Base-by-base conservation (phyloP, 768 basidiomycete genomes). In the Pulveroboletus sp. region DNA sequence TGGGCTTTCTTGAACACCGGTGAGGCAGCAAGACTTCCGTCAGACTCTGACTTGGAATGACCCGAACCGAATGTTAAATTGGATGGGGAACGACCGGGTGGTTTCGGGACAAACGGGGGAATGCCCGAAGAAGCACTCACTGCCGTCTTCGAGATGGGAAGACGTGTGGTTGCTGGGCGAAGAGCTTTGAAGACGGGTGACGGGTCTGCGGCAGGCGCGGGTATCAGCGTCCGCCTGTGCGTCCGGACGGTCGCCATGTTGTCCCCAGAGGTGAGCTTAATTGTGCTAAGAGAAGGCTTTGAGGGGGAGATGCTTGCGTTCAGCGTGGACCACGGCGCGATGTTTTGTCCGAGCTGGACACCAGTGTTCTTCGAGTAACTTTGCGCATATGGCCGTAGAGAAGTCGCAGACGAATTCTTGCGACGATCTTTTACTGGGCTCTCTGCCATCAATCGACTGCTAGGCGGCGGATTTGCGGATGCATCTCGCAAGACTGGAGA, bases 281-380 rank as follows among this genome's bases (percentile, higher is more conserved):
- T 56, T 3, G 60, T 55, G 12, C 47, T 40, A 13, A 58, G 59
- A 10, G 63, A 51, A 5, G 65, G 57, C 57, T 66, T 75, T 42
- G 68, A 64, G 11, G 73, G 74, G 1, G 75, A 73, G 4, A 72
- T 67, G 6, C 54, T 33, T 6, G 58, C 69, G 33, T 74, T 69
- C 6, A 83, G 64, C 7, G 71, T 70, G 0, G 78, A 69, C 84
- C 83, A 87, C 0, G 85, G 84, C 1, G 78, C 75, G 41, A 87
- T 87, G 47, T 76, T 81, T 60, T 78, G 76, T 0, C 78, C 80
- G 8, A 82, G 66, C 1, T 59, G 61, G 32, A 52, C 47, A 11
- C 63, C 43, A 0, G 59, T 25, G 11, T 48, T 50, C 53, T 53
- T 59, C 9, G 56, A 57, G n/a, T 52, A 58, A 7, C 65, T 61